Conservation (phyloP, 106 monocot genomes). For the Gastrodia elata region DNA sequence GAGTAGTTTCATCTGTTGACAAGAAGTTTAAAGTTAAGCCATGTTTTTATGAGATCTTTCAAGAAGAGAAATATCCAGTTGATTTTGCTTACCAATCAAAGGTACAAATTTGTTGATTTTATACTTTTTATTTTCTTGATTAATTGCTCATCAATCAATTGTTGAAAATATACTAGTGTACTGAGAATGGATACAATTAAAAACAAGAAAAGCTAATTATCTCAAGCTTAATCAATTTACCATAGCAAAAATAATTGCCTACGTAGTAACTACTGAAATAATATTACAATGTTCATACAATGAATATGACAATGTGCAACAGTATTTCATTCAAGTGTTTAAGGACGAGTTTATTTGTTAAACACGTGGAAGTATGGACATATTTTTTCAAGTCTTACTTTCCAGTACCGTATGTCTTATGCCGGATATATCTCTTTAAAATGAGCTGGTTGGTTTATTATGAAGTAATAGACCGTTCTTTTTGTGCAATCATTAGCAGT, state of each 20-base stretch:
- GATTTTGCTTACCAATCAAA: constrained; percentile 90
- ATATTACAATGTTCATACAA: too few species aligned
- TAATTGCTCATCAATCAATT: background rate
- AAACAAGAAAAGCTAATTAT: background rate
- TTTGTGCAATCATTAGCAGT: too few species aligned
- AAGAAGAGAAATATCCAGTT: constrained; percentile 54
- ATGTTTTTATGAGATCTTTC: constrained; percentile 52
- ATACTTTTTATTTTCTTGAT: background rate
- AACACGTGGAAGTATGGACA: too few species aligned
- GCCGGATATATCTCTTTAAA: too few species aligned
- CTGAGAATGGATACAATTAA: background rate
- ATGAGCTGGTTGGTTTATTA: too few species aligned
- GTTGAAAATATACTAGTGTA: background rate
- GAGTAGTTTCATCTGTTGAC: constrained; percentile 79
- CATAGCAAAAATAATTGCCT: background rate
- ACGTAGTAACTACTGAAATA: too few species aligned
- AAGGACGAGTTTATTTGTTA: too few species aligned
- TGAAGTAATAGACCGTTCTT: too few species aligned
- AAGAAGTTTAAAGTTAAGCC: constrained; percentile 59
- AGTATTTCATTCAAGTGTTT: too few species aligned
- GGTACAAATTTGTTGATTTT: constrained; percentile 22
- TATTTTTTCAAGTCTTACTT: too few species aligned
- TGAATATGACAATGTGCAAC: too few species aligned
- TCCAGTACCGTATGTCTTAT: too few species aligned
- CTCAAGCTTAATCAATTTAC: background rate